Evolutionary conservation across 2,329 filamentous ascomycete genomes (phyloP), one percentile per base, ranked within the genome.

Genomic region (Trichoderma sp.): DNA sequence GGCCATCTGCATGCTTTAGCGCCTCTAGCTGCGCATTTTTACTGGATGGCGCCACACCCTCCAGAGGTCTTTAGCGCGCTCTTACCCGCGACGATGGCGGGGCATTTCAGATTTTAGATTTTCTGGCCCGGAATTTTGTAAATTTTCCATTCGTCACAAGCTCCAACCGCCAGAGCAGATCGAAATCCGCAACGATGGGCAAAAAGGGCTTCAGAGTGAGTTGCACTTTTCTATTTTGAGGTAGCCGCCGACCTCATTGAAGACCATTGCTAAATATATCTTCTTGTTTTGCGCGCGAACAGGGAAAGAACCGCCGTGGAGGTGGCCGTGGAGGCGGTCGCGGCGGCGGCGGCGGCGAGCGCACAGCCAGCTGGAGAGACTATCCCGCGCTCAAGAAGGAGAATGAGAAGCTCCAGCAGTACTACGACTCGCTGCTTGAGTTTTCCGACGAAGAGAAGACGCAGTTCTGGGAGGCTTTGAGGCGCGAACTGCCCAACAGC

Each of bases 401-500:
- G 75, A 97, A 99, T 81, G 91, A 92, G 77, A 90, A 91, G 75
- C 91, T 97, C 72, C 91, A 98, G 82, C 84, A 85, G 72, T 98
- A 92, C 83, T 99, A 99, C 84, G 91, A 96, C 78, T 84, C 86
- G 71, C 85, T 94, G 35, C 86, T 92, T 6, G 87, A 94, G 70
- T 83, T 98, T 8, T 86, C 91, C 0, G 92, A 94, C 61, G 88
- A 90, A 57, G 95, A 98, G 82, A 89, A 88, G 76, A 84, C 89
- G 68, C 85, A 87, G 11, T 98, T 97, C 81, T 99, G 96, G 96
- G 86, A 87, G 47, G 88, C 92, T 0, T 84, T 98, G 78, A 88
- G 89, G 76, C 88, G 91, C 72, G 94, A 98, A 78, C 84, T 99
- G 62, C 96, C 96, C 68, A 98, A 97, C 83, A 97, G 94, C 81